phyloP scores from a whole-genome alignment of 2,329 filamentous ascomycete genomes.

The Fusarium brachygibbosum region DNA sequence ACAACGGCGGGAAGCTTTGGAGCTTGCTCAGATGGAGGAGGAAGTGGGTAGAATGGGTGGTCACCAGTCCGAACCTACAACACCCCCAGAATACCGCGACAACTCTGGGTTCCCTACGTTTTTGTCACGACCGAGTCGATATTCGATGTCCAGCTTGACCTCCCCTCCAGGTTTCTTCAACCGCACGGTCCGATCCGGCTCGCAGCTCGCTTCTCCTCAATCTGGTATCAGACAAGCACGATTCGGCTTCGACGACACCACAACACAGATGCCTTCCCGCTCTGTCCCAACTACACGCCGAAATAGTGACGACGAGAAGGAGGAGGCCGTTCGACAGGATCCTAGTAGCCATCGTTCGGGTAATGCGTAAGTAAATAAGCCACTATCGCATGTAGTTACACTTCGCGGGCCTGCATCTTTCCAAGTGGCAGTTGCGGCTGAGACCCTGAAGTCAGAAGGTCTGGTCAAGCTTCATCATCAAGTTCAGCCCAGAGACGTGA shows the following conservation, averaged over 20 bases:
- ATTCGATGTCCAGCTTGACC: constrained; percentile 88
- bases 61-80: constrained; percentile 94
- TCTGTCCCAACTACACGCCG: constrained; percentile 89
- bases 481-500: background rate
- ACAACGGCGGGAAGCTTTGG: constrained; percentile 84
- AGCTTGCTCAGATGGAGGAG: constrained; percentile 87
- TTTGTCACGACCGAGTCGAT: constrained; percentile 86
- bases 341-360: constrained; percentile 79
- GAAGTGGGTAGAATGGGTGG: constrained; percentile 76
- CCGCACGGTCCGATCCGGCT: constrained; percentile 80
- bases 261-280: constrained; percentile 80
- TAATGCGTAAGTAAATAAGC: constrained; percentile 77
- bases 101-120: constrained; percentile 80
- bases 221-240: constrained; percentile 71
- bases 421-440: constrained; percentile 25
- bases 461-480: background rate
- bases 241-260: constrained; percentile 65
- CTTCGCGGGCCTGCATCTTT: background rate
- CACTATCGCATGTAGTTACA: constrained; percentile 1
- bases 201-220: constrained; percentile 83
- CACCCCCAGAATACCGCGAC: constrained; percentile 92
- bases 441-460: constrained; percentile 2
- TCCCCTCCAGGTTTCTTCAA: constrained; percentile 83
- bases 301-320: constrained; percentile 92
- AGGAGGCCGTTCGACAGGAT: constrained; percentile 77